These are phyloP conservation scores for Pseudocercospora fuligena DNA, from an alignment of 2,329 filamentous ascomycete genomes.

Conservation along the genomic window DNA sequence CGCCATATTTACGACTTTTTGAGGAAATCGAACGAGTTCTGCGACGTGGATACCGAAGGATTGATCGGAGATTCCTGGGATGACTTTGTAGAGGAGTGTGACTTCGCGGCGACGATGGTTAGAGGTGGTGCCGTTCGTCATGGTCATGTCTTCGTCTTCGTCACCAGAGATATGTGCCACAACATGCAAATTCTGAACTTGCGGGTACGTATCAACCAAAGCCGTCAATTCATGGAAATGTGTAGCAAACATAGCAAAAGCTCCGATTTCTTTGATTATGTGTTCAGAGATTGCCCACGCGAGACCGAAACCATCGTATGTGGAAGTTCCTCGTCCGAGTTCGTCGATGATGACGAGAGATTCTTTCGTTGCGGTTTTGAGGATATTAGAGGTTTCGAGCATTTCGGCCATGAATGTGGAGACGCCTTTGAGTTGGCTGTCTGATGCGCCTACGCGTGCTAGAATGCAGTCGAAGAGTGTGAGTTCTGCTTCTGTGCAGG, in stretches of 20 bases:
- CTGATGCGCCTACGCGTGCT: conserved; percentile 91
- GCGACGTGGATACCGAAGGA: conserved; percentile 98
- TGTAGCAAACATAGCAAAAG: conserved; percentile 93
- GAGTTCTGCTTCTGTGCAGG: conserved; percentile 85
- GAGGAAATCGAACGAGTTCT: conserved; percentile 92
- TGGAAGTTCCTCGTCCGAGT: conserved; percentile 92
- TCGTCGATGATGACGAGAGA: conserved; percentile 99
- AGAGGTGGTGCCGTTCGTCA: conserved; percentile 39
- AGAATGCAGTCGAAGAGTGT: conserved; percentile 97
- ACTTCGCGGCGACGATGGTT: conserved; percentile 77
- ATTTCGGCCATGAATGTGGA: conserved; percentile 99
- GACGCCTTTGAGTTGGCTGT: conserved; percentile 96
- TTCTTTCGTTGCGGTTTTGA: conserved; percentile 93
- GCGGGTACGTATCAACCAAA: conserved; percentile 80
- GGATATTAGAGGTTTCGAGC: conserved; percentile 97
- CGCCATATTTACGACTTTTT: conserved; percentile 99
- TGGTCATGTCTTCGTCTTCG: conserved; percentile 50
- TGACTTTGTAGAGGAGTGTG: conserved; percentile 94
- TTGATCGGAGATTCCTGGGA: conserved; percentile 93
- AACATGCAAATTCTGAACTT: conserved; percentile 92
- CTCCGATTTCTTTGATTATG: conserved; percentile 92
- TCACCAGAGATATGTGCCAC: conserved; percentile 81
- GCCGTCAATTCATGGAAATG: conserved; percentile 98
- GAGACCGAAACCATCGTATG: conserved; percentile 97
- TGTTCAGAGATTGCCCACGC: conserved; percentile 99